Conservation (phyloP, 768 basidiomycete genomes). For the Suillus variegatus region DNA sequence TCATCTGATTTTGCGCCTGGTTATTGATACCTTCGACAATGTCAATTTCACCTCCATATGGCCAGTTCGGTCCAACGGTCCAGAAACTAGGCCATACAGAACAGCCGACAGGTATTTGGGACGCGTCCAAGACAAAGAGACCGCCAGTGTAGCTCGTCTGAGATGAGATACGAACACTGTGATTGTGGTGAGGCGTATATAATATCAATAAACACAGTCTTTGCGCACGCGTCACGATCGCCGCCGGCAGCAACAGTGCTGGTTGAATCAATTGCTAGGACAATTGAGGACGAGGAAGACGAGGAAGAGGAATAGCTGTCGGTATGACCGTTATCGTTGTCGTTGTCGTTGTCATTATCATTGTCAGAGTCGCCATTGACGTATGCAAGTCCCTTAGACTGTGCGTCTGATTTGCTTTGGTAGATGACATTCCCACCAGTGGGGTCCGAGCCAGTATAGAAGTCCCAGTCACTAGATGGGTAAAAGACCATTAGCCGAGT, state of each 20-base stretch:
- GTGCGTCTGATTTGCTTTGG: constrained; percentile 47
- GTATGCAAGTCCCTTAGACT: constrained; percentile 55
- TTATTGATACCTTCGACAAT: constrained; percentile 73
- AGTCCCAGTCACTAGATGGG: constrained; percentile 59
- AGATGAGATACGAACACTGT: constrained; percentile 67
- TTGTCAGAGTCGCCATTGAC: constrained; percentile 51
- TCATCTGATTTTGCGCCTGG: constrained; percentile 58
- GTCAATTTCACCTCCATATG: constrained; percentile 63
- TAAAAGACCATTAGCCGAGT: neutral
- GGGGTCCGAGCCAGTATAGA: constrained; percentile 64
- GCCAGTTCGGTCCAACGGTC: constrained; percentile 56
- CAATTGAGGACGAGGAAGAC: constrained; percentile 33
- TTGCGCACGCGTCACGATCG: constrained; percentile 52
- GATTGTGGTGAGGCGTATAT: neutral
- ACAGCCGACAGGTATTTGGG: constrained; percentile 71
- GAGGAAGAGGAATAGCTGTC: neutral
- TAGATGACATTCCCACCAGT: constrained; percentile 72
- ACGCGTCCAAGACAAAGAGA: constrained; percentile 74
- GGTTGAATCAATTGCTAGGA: constrained; percentile 64
- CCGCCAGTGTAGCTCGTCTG: constrained; percentile 63
- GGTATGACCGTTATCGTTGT: neutral
- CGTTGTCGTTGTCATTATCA: neutral
- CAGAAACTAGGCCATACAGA: constrained; percentile 63
- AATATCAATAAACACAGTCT: neutral
- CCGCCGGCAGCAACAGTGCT: constrained; percentile 49